A percentile compares a stretch with the other conserved stretches of the same genome.
These are phyloP conservation scores for Sporobolomyces roseus DNA, from an alignment of 768 basidiomycete genomes.

Conservation along the genomic window DNA sequence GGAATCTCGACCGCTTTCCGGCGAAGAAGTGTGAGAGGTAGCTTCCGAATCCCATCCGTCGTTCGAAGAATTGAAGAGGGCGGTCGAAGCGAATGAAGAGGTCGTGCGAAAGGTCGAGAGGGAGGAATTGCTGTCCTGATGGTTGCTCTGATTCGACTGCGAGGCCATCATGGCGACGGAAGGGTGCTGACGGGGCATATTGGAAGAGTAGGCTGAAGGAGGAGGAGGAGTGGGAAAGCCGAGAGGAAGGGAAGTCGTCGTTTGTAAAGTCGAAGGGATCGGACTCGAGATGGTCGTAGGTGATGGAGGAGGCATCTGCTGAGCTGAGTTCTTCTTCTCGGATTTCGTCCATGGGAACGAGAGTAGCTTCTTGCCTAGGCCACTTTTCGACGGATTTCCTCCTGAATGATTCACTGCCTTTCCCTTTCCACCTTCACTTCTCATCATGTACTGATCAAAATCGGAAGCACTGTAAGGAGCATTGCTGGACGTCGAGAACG, in stretches of 20 bases:
- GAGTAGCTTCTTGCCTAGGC: slow-evolving; percentile 32
- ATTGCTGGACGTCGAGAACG: neutral
- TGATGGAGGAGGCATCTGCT: neutral
- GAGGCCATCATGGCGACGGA: slow-evolving; percentile 7
- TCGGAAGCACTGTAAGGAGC: neutral
- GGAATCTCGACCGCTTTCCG: slow-evolving; percentile 28
- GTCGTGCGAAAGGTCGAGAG: slow-evolving; percentile 33
- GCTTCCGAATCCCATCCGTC: slow-evolving; percentile 39
- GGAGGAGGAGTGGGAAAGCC: slow-evolving; percentile 6
- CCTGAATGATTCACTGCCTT: neutral
- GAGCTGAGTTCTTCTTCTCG: slow-evolving; percentile 22
- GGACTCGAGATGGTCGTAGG: slow-evolving; percentile 1
- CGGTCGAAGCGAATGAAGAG: slow-evolving; percentile 38
- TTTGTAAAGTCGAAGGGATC: neutral
- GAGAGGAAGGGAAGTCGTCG: slow-evolving; percentile 19
- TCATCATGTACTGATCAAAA: slow-evolving; percentile 30
- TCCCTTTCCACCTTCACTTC: neutral
- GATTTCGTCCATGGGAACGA: slow-evolving; percentile 24
- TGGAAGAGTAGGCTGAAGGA: neutral
- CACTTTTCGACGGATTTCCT: neutral
- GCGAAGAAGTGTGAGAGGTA: slow-evolving; percentile 36
- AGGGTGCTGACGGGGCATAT: slow-evolving; percentile 14
- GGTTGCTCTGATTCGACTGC: neutral
- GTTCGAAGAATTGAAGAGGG: slow-evolving; percentile 20
- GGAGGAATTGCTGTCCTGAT: slow-evolving; percentile 20